Conservation (phyloP, 306 rosid species). For the Delonix regia region DNA sequence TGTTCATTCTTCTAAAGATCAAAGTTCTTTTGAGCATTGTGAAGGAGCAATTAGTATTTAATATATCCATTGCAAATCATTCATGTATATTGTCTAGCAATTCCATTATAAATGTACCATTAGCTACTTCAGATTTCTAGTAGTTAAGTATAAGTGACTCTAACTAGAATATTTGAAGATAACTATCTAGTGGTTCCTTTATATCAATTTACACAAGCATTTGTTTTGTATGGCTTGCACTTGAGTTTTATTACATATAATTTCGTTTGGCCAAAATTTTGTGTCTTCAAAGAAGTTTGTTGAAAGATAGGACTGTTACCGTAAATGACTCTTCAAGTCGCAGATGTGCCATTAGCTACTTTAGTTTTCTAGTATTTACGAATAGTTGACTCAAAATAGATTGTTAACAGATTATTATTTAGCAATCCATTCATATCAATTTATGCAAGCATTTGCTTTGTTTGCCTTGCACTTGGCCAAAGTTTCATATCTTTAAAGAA, state of each 20-base stretch:
- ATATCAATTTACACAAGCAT: slow-evolving; percentile 50
- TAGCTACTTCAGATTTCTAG: slow-evolving; percentile 47
- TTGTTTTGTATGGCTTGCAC: slow-evolving; percentile 62
- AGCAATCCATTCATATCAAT: too few relatives aligned
- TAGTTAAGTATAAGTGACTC: slow-evolving; percentile 43
- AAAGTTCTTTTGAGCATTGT: slow-evolving; percentile 23
- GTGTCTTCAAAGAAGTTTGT: too few relatives aligned
- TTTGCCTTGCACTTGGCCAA: too few relatives aligned
- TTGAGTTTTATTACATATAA: slow-evolving; percentile 74
- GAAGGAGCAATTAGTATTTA: slow-evolving; percentile 40
- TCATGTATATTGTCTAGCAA: slow-evolving; percentile 30
- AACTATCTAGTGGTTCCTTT: slow-evolving; percentile 57
- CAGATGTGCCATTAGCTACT: too few relatives aligned
- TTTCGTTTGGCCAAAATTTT: slow-evolving; percentile 39
- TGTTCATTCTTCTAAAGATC: slow-evolving; percentile 27
- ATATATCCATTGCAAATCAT: slow-evolving; percentile 28
- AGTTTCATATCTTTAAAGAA: too few relatives aligned
- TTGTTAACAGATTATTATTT: too few relatives aligned
- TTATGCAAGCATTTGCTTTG: too few relatives aligned
- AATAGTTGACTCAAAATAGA: too few relatives aligned
- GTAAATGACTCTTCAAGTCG: too few relatives aligned
- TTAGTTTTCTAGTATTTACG: too few relatives aligned
- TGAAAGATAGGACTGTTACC: too few relatives aligned
- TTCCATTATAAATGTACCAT: slow-evolving; percentile 40
- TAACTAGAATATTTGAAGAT: slow-evolving; percentile 32